Percentiles rank a stretch among this genome's conserved stretches.
These are phyloP conservation scores for Coemansia reversa DNA, from an alignment of 192 early-diverging fungal species.

Conservation along the genomic window DNA sequence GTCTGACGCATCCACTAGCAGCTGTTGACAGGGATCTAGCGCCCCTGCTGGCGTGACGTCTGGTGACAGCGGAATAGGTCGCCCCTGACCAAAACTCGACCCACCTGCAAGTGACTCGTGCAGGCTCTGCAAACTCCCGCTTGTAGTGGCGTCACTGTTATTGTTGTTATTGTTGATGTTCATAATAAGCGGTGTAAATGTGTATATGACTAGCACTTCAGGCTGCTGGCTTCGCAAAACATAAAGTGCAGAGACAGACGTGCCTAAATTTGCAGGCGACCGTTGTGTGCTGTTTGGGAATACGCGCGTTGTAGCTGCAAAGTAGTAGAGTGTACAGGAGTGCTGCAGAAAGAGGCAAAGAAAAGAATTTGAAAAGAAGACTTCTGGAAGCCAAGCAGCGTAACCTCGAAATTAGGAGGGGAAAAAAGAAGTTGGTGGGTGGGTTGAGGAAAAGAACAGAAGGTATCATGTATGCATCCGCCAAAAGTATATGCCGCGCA, in stretches of 20 bases:
- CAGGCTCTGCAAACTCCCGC: constrained; percentile 41
- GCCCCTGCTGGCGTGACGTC: constrained; percentile 29
- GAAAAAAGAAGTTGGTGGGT: background rate
- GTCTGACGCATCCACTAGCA: constrained; percentile 49
- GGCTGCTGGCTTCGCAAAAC: too few relatives aligned
- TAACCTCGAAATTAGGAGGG: constrained; percentile 1
- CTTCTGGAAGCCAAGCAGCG: background rate
- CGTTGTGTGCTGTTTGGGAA: background rate
- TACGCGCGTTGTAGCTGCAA: constrained; percentile 1
- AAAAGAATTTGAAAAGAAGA: background rate
- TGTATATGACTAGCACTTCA: too few relatives aligned
- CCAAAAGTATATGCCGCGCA: too few relatives aligned
- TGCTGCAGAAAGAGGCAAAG: background rate
- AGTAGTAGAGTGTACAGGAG: background rate
- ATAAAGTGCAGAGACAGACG: background rate
- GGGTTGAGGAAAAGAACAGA: constrained; percentile 7
- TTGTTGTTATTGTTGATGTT: constrained; percentile 28
- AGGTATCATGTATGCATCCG: constrained; percentile 10
- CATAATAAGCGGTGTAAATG: constrained; percentile 8
- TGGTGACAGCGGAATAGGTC: constrained; percentile 47
- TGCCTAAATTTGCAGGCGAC: background rate
- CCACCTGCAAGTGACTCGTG: constrained; percentile 39
- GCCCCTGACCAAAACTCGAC: constrained; percentile 27
- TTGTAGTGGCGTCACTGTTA: constrained; percentile 5
- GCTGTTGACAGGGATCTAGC: constrained; percentile 39